Evolutionary conservation across 768 basidiomycete species (phyloP), one percentile per base, ranked within the genome.

Genomic region (Phlebiopsis gigantea): DNA sequence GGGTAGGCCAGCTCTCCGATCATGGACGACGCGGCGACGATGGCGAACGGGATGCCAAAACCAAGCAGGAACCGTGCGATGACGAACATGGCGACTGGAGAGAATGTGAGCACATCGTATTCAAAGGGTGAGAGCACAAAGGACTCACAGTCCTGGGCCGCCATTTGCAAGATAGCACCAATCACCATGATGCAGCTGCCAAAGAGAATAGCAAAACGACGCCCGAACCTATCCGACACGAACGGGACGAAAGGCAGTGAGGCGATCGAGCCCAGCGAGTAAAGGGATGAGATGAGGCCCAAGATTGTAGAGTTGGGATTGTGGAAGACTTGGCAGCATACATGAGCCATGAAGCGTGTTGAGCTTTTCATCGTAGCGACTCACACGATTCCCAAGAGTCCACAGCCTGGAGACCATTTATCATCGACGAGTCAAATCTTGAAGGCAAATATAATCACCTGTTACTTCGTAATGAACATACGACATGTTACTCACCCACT

Each of bases 1-100:
- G 86, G 85, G 69, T 85, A 82, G 0, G 85, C 79, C 15, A 88
- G 73, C 66, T 89, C 86, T 74, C 79, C 80, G 61, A 87, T 79
- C 42, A 87, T 72, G 17, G 85, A 81, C 0, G 86, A 85, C 2
- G 85, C 84, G 17, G 81, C 82, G 46, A 84, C 80, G 59, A 81
- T 80, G 26, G 81, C 80, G 61, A 86, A 81, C 0, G 80, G 77
- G 29, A 83, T 80, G 49, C 83, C 83, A 51, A 84, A 69, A 17
- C 83, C 84, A 30, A 85, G 65, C 25, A 82, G 71, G 58, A 80
- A 75, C 29, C 83, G 79, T 2, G 81, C 73, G 25, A 77, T 69
- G 25, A 84, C 75, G 64, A 86, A 85, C 79, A 82, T 82, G 0
- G 76, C 81, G 56, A 82, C 81, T 83, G 55, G 3, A 25, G 14